These are phyloP conservation scores for Castanopsis chinensis DNA, from an alignment of 306 rosid species.

Conservation along the genomic window DNA sequence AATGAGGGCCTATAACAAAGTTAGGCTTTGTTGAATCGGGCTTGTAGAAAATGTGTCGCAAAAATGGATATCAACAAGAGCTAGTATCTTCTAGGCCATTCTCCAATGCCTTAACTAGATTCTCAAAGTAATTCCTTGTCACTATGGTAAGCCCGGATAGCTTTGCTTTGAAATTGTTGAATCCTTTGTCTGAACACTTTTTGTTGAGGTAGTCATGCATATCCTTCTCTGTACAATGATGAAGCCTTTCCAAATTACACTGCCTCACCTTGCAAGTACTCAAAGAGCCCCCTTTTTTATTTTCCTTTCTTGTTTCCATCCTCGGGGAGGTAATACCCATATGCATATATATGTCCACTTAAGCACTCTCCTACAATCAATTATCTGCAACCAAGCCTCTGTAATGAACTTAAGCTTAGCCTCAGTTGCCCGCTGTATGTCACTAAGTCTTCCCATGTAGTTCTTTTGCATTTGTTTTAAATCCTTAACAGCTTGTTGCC, in stretches of 20 bases:
- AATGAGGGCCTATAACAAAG: no score
- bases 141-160: slow-evolving; percentile 71
- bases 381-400: slow-evolving; percentile 89
- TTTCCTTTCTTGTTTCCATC: slow-evolving; percentile 24
- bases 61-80: no score
- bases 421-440: slow-evolving; percentile 76
- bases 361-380: slow-evolving; percentile 84
- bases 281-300: slow-evolving; percentile 57
- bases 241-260: slow-evolving; percentile 78
- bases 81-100: slow-evolving; percentile 49
- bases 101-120: slow-evolving; percentile 48
- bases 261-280: slow-evolving; percentile 78
- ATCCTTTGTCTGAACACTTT: slow-evolving; percentile 58
- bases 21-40: no score
- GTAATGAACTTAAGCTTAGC: slow-evolving; percentile 85
- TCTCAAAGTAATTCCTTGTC: slow-evolving; percentile 55
- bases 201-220: slow-evolving; percentile 51
- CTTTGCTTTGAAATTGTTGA: slow-evolving; percentile 80
- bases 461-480: slow-evolving; percentile 70
- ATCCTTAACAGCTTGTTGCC: slow-evolving; percentile 83
- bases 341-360: slow-evolving; percentile 93
- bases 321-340: slow-evolving; percentile 80
- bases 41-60: no score
- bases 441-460: slow-evolving; percentile 78
- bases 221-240: slow-evolving; percentile 84